phyloP scores from a whole-genome alignment of 2,329 filamentous ascomycete species.

The Aspergillus glaucus region DNA sequence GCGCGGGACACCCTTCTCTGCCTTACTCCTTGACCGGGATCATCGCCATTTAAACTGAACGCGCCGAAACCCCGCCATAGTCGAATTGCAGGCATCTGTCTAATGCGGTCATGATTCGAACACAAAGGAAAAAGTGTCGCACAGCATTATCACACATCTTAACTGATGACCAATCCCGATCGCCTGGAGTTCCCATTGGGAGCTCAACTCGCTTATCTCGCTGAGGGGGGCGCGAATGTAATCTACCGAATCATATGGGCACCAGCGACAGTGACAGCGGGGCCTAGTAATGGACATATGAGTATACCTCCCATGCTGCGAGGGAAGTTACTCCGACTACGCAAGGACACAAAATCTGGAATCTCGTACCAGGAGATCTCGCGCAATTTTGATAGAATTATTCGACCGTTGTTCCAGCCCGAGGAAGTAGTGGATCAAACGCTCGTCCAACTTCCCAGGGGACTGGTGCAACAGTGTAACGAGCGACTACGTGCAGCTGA shows the following conservation, averaged over 20 bases:
- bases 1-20: neutral
- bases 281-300: constrained; percentile 13
- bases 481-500: constrained; percentile 48
- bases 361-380: constrained; percentile 46
- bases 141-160: constrained; percentile 9
- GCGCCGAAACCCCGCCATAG: neutral
- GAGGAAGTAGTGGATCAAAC: constrained; percentile 52
- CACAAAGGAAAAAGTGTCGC: constrained; percentile 4
- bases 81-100: neutral
- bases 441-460: constrained; percentile 45
- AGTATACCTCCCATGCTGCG: constrained; percentile 16
- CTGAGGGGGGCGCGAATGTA: constrained; percentile 71
- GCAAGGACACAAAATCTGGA: constrained; percentile 51
- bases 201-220: constrained; percentile 42
- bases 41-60: neutral
- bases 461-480: constrained; percentile 47
- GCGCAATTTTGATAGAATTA: constrained; percentile 33
- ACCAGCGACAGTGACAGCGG: constrained; percentile 16
- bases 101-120: constrained; percentile 11
- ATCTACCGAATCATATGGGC: constrained; percentile 58
- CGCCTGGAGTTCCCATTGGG: constrained; percentile 30
- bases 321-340: constrained; percentile 54
- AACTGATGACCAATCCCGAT: constrained; percentile 27
- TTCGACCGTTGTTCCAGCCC: constrained; percentile 51
- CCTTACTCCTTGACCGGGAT: neutral